Percentiles rank a stretch among this genome's conserved stretches.
These are phyloP conservation scores for Amanita molliuscula DNA, from an alignment of 768 basidiomycete species.

Conservation along the genomic window DNA sequence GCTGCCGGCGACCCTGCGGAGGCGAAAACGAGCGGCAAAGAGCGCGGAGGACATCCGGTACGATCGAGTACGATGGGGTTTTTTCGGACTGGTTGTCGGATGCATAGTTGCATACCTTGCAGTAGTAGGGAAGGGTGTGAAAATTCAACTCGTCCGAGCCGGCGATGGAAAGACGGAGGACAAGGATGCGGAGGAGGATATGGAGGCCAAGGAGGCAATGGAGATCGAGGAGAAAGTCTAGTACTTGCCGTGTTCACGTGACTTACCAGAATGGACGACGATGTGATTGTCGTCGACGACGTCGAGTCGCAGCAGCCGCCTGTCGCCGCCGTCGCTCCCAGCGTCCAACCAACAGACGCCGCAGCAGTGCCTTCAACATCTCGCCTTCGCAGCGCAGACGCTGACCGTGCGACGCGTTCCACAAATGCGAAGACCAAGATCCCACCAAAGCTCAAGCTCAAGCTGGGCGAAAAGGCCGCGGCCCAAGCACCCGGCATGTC, in stretches of 20 bases:
- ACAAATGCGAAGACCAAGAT: conserved; percentile 34
- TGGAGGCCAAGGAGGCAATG: background rate
- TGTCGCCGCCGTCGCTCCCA: conserved; percentile 20
- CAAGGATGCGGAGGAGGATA: conserved; percentile 4
- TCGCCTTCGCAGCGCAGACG: conserved; percentile 24
- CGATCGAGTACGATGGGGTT: conserved; percentile 42
- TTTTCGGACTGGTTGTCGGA: conserved; percentile 35
- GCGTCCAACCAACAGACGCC: conserved; percentile 8
- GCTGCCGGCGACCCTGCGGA: conserved; percentile 21
- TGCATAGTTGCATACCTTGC: conserved; percentile 29
- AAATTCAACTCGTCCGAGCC: conserved; percentile 5
- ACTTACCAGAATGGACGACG: conserved; percentile 37
- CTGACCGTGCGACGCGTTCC: conserved; percentile 53
- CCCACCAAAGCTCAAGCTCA: conserved; percentile 79
- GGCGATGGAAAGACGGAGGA: conserved; percentile 4
- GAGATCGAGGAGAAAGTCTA: background rate
- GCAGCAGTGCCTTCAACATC: conserved; percentile 11
- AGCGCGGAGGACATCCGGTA: conserved; percentile 36
- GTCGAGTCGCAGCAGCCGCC: conserved; percentile 28
- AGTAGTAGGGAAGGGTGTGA: conserved; percentile 13
- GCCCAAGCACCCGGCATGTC: conserved; percentile 78
- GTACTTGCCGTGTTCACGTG: conserved; percentile 3
- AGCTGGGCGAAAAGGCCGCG: conserved; percentile 75
- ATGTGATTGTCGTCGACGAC: conserved; percentile 55
- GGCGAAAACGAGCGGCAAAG: conserved; percentile 10